Evolutionary conservation across 176 grass and related monocot genomes (phyloP).

Genomic region (Dendrocalamus sinicus): DNA sequence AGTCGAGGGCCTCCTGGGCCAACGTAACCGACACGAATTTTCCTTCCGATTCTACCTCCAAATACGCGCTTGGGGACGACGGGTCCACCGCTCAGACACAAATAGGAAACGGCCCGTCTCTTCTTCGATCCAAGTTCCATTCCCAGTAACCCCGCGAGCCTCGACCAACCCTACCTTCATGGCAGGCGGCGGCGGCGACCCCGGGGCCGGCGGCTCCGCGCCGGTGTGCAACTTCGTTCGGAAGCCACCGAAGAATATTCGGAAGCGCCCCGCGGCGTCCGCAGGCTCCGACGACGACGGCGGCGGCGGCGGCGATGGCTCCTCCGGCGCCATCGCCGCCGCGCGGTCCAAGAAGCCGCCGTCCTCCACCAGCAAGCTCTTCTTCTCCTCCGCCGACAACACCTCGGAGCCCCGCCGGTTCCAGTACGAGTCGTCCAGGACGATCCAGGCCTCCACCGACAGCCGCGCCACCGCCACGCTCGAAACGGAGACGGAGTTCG

Average conservation of each 20-base stretch:
- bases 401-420: conserved; percentile 53
- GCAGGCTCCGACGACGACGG: conserved; percentile 53
- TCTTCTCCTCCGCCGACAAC: conserved; percentile 63
- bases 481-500: conserved; percentile 82
- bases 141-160: no score
- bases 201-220: conserved; percentile 37
- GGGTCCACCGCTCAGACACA: background rate
- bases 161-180: conserved; percentile 35
- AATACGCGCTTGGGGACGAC: background rate
- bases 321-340: conserved; percentile 40
- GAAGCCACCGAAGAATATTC: conserved; percentile 80
- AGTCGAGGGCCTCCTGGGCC: background rate
- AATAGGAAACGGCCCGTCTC: background rate
- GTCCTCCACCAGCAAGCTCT: conserved; percentile 55
- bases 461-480: conserved; percentile 71
- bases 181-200: conserved; percentile 37
- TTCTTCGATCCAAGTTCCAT: background rate
- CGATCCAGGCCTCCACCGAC: conserved; percentile 80
- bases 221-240: conserved; percentile 71
- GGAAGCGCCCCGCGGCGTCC: conserved; percentile 57
- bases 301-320: conserved; percentile 17
- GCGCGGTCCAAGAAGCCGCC: conserved; percentile 47
- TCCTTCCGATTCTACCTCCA: background rate
- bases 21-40: background rate
- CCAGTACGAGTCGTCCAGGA: conserved; percentile 77